phyloP scores from a whole-genome alignment of 495 filamentous ascomycete species.

The Penicillium egyptiacum region DNA sequence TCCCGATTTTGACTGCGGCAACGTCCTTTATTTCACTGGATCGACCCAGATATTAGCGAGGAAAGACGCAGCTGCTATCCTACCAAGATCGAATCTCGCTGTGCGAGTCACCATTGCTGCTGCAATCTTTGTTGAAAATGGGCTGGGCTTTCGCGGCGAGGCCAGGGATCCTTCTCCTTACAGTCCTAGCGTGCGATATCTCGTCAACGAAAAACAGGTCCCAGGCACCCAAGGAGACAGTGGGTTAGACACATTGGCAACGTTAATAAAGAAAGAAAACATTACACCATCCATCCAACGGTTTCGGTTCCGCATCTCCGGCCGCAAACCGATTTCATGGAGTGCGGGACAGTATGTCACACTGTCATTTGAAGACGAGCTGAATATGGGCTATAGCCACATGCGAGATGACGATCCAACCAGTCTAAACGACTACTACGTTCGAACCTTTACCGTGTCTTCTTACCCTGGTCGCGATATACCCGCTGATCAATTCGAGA shows the following conservation, averaged over 20 bases:
- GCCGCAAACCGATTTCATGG: slow-evolving; percentile 49
- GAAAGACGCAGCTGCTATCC: slow-evolving; percentile 54
- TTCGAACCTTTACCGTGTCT: slow-evolving; percentile 77
- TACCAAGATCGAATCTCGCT: slow-evolving; percentile 70
- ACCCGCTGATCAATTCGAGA: slow-evolving; percentile 59
- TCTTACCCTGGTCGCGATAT: slow-evolving; percentile 47
- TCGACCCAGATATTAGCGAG: slow-evolving; percentile 61
- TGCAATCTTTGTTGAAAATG: slow-evolving; percentile 59
- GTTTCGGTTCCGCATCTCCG: slow-evolving; percentile 59
- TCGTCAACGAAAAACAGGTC: slow-evolving; percentile 47
- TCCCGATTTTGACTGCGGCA: slow-evolving; percentile 67
- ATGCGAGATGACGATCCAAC: slow-evolving; percentile 78
- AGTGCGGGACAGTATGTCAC: slow-evolving; percentile 73
- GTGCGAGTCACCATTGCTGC: slow-evolving; percentile 62
- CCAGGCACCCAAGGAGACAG: slow-evolving; percentile 21
- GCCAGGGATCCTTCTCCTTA: slow-evolving; percentile 65
- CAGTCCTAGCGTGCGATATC: slow-evolving; percentile 61
- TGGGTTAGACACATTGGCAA: slow-evolving; percentile 42
- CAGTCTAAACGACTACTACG: slow-evolving; percentile 78
- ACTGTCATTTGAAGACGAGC: slow-evolving; percentile 63
- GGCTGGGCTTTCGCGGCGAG: slow-evolving; percentile 65
- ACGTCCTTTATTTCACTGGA: slow-evolving; percentile 71
- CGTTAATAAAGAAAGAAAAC: slow-evolving; percentile 50
- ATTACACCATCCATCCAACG: slow-evolving; percentile 65
- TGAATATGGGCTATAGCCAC: slow-evolving; percentile 72